Evolutionary conservation across 192 early-diverging fungal species (phyloP).

Genomic region (Coemansia sp.): DNA sequence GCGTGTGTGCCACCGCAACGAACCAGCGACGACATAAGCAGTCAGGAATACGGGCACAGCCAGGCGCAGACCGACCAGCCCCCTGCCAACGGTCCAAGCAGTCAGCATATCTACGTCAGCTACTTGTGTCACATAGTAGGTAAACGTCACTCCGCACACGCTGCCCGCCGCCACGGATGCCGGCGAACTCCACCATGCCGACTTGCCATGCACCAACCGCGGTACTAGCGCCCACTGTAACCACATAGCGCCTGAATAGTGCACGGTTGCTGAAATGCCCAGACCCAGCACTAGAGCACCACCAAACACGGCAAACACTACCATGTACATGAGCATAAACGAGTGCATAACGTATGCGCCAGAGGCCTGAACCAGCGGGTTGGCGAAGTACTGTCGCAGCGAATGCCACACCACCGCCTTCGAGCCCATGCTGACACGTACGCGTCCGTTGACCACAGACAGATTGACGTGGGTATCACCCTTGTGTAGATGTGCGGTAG

Average conservation of each 20-base stretch:
- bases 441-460: background rate
- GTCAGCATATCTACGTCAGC: conserved; percentile 19
- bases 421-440: conserved; percentile 7
- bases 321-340: conserved; percentile 45
- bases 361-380: conserved; percentile 44
- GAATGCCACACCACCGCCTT: conserved; percentile 21
- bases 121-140: conserved; percentile 24
- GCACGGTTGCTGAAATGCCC: background rate
- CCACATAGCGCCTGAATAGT: background rate
- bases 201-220: background rate
- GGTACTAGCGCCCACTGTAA: background rate
- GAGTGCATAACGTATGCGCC: conserved; percentile 54
- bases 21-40: conserved; percentile 11
- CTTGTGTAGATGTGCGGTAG: conserved; percentile 9
- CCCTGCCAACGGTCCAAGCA: conserved; percentile 25
- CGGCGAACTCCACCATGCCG: background rate
- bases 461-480: conserved; percentile 19
- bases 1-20: conserved; percentile 19
- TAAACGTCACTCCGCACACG: conserved; percentile 2
- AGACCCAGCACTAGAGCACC: conserved; percentile 10
- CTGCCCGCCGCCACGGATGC: background rate
- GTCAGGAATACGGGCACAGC: background rate
- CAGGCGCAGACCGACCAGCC: conserved; percentile 11
- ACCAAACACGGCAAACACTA: conserved; percentile 37
- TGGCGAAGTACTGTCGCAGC: conserved; percentile 44